Conservation (phyloP, 2,329 filamentous ascomycete genomes). For the Cryphonectria radicalis region DNA sequence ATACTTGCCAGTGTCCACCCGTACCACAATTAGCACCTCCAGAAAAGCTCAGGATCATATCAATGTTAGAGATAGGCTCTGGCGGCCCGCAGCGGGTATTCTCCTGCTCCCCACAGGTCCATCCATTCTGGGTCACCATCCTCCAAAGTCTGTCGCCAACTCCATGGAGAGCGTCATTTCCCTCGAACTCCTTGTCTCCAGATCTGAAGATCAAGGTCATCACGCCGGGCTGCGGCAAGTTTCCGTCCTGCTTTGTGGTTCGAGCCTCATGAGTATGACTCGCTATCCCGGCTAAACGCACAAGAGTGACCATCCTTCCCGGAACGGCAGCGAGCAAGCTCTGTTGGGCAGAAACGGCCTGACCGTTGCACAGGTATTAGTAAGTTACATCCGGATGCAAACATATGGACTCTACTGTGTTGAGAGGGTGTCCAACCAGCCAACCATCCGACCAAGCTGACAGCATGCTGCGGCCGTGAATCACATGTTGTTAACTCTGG, state of each 20-base stretch:
- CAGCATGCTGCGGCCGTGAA: not conserved
- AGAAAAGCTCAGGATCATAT: conserved; percentile 21
- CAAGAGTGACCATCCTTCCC: conserved; percentile 35
- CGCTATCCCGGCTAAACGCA: conserved; percentile 44
- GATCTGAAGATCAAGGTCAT: conserved; percentile 48
- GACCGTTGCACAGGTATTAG: conserved; percentile 8
- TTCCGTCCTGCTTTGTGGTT: conserved; percentile 58
- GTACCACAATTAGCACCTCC: not conserved
- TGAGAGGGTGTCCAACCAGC: not conserved
- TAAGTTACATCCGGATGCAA: not conserved
- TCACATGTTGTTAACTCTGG: not conserved
- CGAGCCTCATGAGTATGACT: conserved; percentile 43
- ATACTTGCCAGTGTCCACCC: conserved; percentile 8
- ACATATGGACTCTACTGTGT: not conserved
- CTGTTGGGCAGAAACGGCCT: conserved; percentile 10
- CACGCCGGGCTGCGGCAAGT: conserved; percentile 53
- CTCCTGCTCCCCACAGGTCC: conserved; percentile 35
- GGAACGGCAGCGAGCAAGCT: conserved; percentile 12
- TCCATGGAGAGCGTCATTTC: conserved; percentile 54
- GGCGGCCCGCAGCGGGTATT: conserved; percentile 28
- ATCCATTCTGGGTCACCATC: conserved; percentile 43
- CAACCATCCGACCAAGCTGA: not conserved
- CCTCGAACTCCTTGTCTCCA: conserved; percentile 46
- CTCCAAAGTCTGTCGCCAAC: conserved; percentile 51
- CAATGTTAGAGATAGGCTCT: conserved; percentile 23